A percentile compares a stretch with the other conserved stretches of the same genome.
phyloP scores from a whole-genome alignment of 1,139 yeast genomes.

The Saccharomyces uvarum region DNA sequence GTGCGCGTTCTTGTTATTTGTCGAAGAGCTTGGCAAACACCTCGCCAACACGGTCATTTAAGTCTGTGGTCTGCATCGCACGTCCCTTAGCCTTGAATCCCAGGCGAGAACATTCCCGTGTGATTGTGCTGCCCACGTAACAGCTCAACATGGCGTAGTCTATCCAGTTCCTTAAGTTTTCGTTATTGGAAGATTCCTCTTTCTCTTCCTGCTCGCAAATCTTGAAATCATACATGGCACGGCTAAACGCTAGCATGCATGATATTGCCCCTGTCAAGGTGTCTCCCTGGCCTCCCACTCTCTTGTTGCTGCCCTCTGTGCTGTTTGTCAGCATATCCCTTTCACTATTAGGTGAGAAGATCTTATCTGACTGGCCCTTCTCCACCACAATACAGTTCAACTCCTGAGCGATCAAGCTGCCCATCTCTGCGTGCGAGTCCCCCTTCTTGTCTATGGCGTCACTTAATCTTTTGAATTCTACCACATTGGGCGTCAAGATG shows the following conservation, averaged over 20 bases:
- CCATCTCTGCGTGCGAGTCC: conserved; percentile 31
- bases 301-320: conserved; percentile 54
- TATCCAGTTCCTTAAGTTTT: conserved; percentile 26
- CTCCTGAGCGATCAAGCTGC: conserved; percentile 42
- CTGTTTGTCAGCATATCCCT: conserved; percentile 36
- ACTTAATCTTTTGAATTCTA: conserved; percentile 63
- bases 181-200: conserved; percentile 8
- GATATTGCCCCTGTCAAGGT: conserved; percentile 67
- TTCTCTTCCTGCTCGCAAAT: conserved; percentile 55
- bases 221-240: conserved; percentile 26
- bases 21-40: conserved; percentile 53
- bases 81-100: conserved; percentile 66
- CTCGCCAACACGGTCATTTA: conserved; percentile 59
- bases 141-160: conserved; percentile 54
- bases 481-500: conserved; percentile 80
- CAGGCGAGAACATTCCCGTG: conserved; percentile 54
- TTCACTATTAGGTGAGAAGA: conserved; percentile 43
- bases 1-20: no score
- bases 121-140: conserved; percentile 63
- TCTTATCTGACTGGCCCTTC: conserved; percentile 63
- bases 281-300: conserved; percentile 90
- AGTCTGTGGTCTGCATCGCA: conserved; percentile 77
- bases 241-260: conserved; percentile 45
- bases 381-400: conserved; percentile 63
- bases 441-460: conserved; percentile 6